Conservation (phyloP, 257 asterid species). For the Jasminum sambac region DNA sequence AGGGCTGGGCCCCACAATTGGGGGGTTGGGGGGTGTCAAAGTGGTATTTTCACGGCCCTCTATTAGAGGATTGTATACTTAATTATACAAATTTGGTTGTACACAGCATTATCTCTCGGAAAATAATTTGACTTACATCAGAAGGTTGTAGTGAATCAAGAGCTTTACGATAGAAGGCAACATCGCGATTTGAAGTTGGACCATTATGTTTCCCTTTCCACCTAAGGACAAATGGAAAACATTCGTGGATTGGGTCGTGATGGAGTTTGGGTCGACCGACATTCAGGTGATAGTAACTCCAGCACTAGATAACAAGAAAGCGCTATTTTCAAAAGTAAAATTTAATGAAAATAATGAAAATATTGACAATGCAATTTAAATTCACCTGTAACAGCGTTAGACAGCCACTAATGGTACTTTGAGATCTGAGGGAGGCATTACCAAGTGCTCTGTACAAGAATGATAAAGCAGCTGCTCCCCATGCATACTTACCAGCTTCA, state of each 20-base stretch:
- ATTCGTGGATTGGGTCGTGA: conserved; percentile 90
- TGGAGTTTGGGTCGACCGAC: conserved; percentile 89
- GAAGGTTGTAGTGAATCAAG: conserved; percentile 53
- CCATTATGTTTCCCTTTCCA: conserved; percentile 98
- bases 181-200: conserved; percentile 94
- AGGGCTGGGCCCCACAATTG: too few species aligned
- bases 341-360: background rate
- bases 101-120: background rate
- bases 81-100: too few species aligned
- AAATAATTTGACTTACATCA: conserved; percentile 48
- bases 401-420: conserved; percentile 94
- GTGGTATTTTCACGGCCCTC: too few species aligned
- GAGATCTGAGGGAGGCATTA: conserved; percentile 91
- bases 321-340: conserved; percentile 18
- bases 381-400: conserved; percentile 85
- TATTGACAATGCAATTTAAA: background rate
- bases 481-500: conserved; percentile 87
- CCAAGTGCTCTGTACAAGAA: conserved; percentile 95
- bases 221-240: conserved; percentile 93
- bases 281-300: conserved; percentile 95
- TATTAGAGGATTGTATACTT: too few species aligned
- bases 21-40: too few species aligned
- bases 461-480: conserved; percentile 96
- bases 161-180: conserved; percentile 86
- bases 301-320: conserved; percentile 67